Conservation (phyloP, 2,329 filamentous ascomycete species). For the Nigrospora oryzae region DNA sequence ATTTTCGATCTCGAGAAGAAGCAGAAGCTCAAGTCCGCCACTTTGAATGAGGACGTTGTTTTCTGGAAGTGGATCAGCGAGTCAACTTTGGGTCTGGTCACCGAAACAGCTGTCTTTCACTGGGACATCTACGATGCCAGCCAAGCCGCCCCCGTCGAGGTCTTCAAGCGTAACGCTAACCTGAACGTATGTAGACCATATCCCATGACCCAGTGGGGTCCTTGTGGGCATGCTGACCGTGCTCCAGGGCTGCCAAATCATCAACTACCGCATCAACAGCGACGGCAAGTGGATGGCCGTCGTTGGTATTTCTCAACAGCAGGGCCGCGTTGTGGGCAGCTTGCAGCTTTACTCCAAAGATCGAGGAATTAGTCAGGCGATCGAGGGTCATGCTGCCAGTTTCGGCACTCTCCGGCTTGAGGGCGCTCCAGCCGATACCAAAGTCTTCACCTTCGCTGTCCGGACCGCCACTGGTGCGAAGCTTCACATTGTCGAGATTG, state of each 20-base stretch:
- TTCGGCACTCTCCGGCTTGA: slow-evolving; percentile 88
- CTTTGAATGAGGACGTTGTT: slow-evolving; percentile 93
- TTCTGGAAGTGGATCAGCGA: slow-evolving; percentile 99
- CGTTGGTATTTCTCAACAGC: slow-evolving; percentile 89
- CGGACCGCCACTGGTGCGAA: slow-evolving; percentile 85
- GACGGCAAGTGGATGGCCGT: slow-evolving; percentile 99
- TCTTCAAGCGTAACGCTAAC: slow-evolving; percentile 91
- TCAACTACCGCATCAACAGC: slow-evolving; percentile 95
- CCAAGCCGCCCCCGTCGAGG: slow-evolving; percentile 73
- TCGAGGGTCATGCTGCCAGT: slow-evolving; percentile 92
- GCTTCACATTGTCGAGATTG: slow-evolving; percentile 95
- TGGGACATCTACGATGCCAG: slow-evolving; percentile 91
- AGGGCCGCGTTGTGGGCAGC: slow-evolving; percentile 86
- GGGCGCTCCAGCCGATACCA: slow-evolving; percentile 81
- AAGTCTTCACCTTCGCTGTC: slow-evolving; percentile 94
- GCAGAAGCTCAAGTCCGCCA: slow-evolving; percentile 91
- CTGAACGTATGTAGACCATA: slow-evolving; percentile 55
- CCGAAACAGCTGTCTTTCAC: slow-evolving; percentile 85
- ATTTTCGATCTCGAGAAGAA: slow-evolving; percentile 94
- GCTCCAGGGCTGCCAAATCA: slow-evolving; percentile 87
- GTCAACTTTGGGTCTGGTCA: slow-evolving; percentile 79
- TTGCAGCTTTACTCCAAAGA: slow-evolving; percentile 98
- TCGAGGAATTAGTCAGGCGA: slow-evolving; percentile 92
- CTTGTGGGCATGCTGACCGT: not conserved
- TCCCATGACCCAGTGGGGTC: not conserved